Evolutionary conservation across 2,329 filamentous ascomycete species (phyloP), one percentile per base, ranked within the genome.

Genomic region (Colletotrichum sp.): DNA sequence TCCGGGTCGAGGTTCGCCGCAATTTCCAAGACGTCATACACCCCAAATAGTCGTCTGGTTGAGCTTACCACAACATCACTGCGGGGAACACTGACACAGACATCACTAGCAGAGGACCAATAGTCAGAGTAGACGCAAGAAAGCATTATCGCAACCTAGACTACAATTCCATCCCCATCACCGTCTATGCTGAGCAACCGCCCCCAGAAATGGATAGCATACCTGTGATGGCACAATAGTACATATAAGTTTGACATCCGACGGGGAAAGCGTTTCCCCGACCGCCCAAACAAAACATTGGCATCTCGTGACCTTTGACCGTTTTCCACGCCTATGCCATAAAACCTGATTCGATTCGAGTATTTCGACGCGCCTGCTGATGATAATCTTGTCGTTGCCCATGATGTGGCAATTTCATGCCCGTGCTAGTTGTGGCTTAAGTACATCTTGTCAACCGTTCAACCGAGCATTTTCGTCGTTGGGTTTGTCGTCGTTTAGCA

Each of bases 401-500:
- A 75, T 78, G 75, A 75, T 78, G 63, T 75, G 77, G 77, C 76
- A 57, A 79, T 57, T 34, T 75, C 60, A 63, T 77, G 75, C 71
- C 71, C 78, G 69, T 64, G 66, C 66, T 65, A 67, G 64, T 77
- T 75, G 80, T 80, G 78, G 77, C 78, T 80, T 81, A 80, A 81
- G 77, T 82, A 81, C 78, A 81, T 80, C 77, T 86, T 87, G 85
- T 83, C 85, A 79, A 81, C 81, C 82, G 81, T 80, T 78, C 77
- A 77, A 78, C 73, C 68, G 70, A 72, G 75, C 72, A 68, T 77
- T 55, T 64, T 75, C 71, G 59, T 73, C 60, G 77, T 80, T 80
- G 80, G 70, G 34, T 64, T 9, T 60, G 52, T 63, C 68, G 71
- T 70, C 77, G 70, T 78, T 88, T 92, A 92, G 87, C 94, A 96